Base-by-base conservation (phyloP, 345 rosid genomes). In the Iberis pinnata region DNA sequence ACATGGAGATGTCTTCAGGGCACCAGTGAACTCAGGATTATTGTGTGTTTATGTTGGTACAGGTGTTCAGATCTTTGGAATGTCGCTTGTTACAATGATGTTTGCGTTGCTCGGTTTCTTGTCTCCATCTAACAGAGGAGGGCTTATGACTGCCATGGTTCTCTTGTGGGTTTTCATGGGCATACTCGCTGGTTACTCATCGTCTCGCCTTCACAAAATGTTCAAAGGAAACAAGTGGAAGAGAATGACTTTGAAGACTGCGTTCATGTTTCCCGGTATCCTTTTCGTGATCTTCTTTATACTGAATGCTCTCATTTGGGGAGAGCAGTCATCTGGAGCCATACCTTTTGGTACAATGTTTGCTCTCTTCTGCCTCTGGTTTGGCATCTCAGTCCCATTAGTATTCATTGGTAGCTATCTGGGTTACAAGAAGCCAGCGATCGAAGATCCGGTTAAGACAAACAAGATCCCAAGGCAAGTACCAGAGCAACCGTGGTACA, bases 111-210 rank as follows among this genome's bases (percentile, higher is more conserved):
- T 89, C 47, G 97, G 97, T 7, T 83, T 89, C 73, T 68, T 89
- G 40, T 86, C 97, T 72, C 95, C 97, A 64, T 86, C 97, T 49
- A 89, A 83, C 74, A 70, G 97, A 57, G 97, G 97, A 22, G 97
- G 97, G 6, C 95, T 89, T 18, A 89, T 82, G 94, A 89, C 97
- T 57, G 95, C 97, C 9, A 89, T 86, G 97, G 95, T 86, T 67
- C 88, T 89, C 56, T 56, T 89, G 57, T 89, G 97, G 97, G 97
- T 89, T 58, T 89, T 86, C 71, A 89, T 89, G 95, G 95, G 97
- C 25, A 63, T 89, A 20, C 77, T 89, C 4, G 95, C 88, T 8
- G 95, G 97, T 68, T 86, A 86, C 70, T 75, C 93, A 12, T 89
- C 97, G 13, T 80, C 97, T 7, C 83, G 95, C 15, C 60, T 83